Conservation (phyloP, 2,329 filamentous ascomycete species). For the Didymella keratinophila region DNA sequence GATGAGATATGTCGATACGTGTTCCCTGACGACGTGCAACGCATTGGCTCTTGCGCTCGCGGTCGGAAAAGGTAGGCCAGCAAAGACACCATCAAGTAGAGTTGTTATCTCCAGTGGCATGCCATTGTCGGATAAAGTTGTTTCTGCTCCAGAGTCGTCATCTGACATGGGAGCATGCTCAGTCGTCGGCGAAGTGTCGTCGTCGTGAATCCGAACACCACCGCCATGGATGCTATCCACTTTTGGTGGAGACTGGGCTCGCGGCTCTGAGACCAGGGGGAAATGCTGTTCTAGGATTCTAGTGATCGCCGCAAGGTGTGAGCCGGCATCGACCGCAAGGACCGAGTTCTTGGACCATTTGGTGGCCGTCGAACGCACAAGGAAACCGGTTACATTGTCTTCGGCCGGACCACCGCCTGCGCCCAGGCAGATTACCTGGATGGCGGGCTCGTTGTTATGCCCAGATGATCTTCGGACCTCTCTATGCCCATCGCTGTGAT, state of each 20-base stretch:
- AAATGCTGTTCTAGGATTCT: slow-evolving; percentile 72
- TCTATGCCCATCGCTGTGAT: slow-evolving; percentile 49
- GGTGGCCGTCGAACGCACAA: slow-evolving; percentile 81
- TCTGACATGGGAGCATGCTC: slow-evolving; percentile 33
- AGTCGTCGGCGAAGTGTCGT: slow-evolving; percentile 40
- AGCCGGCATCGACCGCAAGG: slow-evolving; percentile 92
- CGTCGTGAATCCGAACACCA: slow-evolving; percentile 22
- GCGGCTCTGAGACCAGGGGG: slow-evolving; percentile 50
- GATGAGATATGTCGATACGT: slow-evolving; percentile 89
- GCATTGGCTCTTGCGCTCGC: slow-evolving; percentile 78
- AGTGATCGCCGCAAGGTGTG: slow-evolving; percentile 86
- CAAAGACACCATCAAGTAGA: slow-evolving; percentile 73
- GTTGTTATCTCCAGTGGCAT: slow-evolving; percentile 61
- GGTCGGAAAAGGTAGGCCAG: slow-evolving; percentile 75
- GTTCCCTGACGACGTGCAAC: slow-evolving; percentile 75
- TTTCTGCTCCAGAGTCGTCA: slow-evolving; percentile 40
- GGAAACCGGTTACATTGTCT: slow-evolving; percentile 86
- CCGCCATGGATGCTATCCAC: slow-evolving; percentile 30
- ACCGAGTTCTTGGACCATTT: slow-evolving; percentile 84
- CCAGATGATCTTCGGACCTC: slow-evolving; percentile 49
- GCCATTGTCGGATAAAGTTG: slow-evolving; percentile 38
- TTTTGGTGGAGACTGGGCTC: slow-evolving; percentile 19
- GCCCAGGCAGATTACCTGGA: slow-evolving; percentile 69
- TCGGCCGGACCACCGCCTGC: slow-evolving; percentile 89
- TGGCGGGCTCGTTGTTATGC: slow-evolving; percentile 48